phyloP scores from a whole-genome alignment of 2,329 filamentous ascomycete genomes.

The Penicillium paneum region DNA sequence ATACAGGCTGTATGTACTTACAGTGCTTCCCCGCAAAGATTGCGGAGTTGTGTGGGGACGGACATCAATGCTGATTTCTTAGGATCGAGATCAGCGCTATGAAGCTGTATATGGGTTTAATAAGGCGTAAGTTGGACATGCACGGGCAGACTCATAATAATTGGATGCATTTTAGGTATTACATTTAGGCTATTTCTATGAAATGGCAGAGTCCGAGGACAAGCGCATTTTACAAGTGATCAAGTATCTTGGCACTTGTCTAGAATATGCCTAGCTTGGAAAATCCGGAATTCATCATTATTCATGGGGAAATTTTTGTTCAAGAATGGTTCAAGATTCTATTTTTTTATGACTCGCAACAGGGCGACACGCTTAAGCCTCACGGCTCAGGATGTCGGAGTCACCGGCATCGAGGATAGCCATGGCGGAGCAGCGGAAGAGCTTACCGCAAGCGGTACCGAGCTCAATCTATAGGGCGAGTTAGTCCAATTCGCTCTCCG shows the following conservation, averaged over 20 bases:
- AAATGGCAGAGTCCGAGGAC: background rate
- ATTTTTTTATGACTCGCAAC: slow-evolving; percentile 12
- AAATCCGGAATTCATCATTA: background rate
- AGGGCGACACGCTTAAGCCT: slow-evolving; percentile 17
- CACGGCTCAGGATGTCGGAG: slow-evolving; percentile 77
- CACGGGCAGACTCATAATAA: background rate
- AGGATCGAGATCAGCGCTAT: background rate
- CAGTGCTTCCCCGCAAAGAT: slow-evolving; percentile 14
- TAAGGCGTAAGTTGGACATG: background rate
- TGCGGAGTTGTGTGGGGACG: slow-evolving; percentile 9
- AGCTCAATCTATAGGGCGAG: slow-evolving; percentile 76
- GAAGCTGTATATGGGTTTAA: background rate
- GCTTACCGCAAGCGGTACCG: slow-evolving; percentile 97
- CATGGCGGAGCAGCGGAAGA: slow-evolving; percentile 98
- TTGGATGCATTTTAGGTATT: background rate
- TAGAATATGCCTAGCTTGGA: background rate
- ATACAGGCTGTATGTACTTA: background rate
- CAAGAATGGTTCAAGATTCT: slow-evolving; percentile 12
- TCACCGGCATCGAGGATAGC: slow-evolving; percentile 95
- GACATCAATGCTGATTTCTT: background rate
- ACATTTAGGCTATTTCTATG: slow-evolving; percentile 12
- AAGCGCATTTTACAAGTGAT: background rate
- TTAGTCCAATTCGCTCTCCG: slow-evolving; percentile 28
- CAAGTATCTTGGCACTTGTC: background rate
- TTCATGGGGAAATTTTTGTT: background rate